Evolutionary conservation across 805 yeast species (phyloP), one percentile per base, ranked within the genome.

Genomic region (Middelhovenomyces tepae): DNA sequence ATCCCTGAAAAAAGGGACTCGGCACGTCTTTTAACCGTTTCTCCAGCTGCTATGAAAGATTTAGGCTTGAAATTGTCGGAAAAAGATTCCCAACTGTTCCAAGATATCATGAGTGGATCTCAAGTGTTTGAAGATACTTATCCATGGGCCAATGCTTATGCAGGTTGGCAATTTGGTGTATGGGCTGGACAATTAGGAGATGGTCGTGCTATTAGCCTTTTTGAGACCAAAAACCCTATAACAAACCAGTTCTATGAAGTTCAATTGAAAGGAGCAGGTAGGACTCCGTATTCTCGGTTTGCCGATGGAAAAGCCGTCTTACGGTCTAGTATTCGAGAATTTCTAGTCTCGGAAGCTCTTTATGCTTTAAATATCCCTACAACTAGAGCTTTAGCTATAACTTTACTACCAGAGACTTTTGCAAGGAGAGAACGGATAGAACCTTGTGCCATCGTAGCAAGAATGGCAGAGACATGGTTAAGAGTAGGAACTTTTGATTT

Each of bases 181-280:
- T 89, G 89, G 73, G 96, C 96, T 0, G 97, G 97, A 2, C 98
- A 91, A 55, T 61, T 89, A 40, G 98, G 98, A 5, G 98, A 89
- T 54, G 98, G 98, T 1, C 63, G 98, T 39, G 95, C 85, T 2
- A 70, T 78, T 5, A 84, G 81, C 48, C 59, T 89, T 28, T 87
- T 89, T 59, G 89, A 82, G 43, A 57, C 79, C 0, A 64, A 67
- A 4, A 75, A 71, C 44, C 47, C 46, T 2, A 43, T 39, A 3
- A 64, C 70, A 14, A 55, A 68, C 4, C 45, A 48, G 16, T 53
- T 57, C 22, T 77, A 67, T 46, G 89, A 78, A 42, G 44, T 89
- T 2, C 97, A 89, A 58, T 58, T 89, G 42, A 89, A 89, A 59
- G 98, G 98, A 0, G 75, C 91, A 3, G 98, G 98, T 0, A 62